These are phyloP conservation scores for Multifurca ochricompacta DNA, from an alignment of 768 basidiomycete species.

Conservation along the genomic window DNA sequence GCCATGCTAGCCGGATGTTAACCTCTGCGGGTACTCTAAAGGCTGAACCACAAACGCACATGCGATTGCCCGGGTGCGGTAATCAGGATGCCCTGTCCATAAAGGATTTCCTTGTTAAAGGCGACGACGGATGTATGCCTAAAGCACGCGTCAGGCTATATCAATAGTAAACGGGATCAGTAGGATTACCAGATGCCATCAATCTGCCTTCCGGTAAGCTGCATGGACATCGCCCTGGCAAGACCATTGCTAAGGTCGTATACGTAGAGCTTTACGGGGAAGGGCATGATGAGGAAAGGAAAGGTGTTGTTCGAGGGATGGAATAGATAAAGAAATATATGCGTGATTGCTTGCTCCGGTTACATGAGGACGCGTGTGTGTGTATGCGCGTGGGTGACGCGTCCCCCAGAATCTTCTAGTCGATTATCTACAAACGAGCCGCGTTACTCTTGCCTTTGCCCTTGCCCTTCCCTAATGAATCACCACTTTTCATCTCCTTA, in stretches of 20 bases:
- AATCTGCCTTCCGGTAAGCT: conserved; percentile 82
- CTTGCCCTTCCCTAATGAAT: not conserved
- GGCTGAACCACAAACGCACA: conserved; percentile 45
- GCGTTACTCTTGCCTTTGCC: conserved; percentile 1
- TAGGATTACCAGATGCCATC: conserved; percentile 80
- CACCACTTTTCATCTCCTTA: not conserved
- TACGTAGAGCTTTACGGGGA: conserved; percentile 70
- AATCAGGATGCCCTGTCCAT: conserved; percentile 76
- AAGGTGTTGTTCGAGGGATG: not conserved
- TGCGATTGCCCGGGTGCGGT: conserved; percentile 75
- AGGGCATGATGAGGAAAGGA: conserved; percentile 4
- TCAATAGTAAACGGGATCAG: not conserved
- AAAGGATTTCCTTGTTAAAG: conserved; percentile 81
- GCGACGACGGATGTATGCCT: conserved; percentile 94
- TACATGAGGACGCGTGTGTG: not conserved
- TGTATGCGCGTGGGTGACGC: conserved; percentile 5
- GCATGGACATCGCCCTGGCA: conserved; percentile 67
- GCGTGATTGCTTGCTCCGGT: no score
- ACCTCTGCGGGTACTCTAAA: not conserved
- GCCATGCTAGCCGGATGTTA: conserved; percentile 49
- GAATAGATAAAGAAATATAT: not conserved
- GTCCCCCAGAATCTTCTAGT: not conserved
- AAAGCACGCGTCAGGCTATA: conserved; percentile 15
- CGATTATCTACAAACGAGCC: conserved; percentile 3
- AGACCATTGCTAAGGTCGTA: conserved; percentile 90